These are phyloP conservation scores for Sicyos edulis DNA, from an alignment of 306 rosid genomes.

Conservation along the genomic window DNA sequence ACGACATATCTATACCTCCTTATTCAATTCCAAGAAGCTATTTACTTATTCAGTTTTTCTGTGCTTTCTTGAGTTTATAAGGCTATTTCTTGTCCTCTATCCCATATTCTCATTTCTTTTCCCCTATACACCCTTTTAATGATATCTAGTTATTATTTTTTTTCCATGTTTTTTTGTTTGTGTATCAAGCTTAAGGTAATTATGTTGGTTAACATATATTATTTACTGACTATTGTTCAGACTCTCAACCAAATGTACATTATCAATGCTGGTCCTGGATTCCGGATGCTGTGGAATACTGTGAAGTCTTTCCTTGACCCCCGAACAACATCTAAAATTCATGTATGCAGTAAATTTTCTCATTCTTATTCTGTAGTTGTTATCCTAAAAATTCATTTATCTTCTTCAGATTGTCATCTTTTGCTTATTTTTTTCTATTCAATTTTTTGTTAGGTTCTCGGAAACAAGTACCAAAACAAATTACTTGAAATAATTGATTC, in stretches of 20 bases:
- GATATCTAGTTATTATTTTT: too few relatives aligned
- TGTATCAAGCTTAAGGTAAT: too few relatives aligned
- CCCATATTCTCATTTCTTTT: neutral
- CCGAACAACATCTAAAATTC: conserved; percentile 89
- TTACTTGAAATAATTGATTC: conserved; percentile 84
- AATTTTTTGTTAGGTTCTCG: conserved; percentile 60
- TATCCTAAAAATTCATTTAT: conserved; percentile 6
- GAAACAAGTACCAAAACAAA: conserved; percentile 89
- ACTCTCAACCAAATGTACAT: conserved; percentile 93
- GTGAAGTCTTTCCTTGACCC: conserved; percentile 32
- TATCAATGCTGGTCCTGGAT: conserved; percentile 96
- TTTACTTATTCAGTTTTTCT: neutral
- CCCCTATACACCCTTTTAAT: too few relatives aligned
- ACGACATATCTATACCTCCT: neutral
- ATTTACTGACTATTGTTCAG: conserved; percentile 32
- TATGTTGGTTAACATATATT: neutral
- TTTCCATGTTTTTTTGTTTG: too few relatives aligned
- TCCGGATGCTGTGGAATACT: conserved; percentile 83
- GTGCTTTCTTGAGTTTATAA: neutral
- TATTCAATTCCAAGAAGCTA: neutral
- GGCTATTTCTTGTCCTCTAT: too few relatives aligned
- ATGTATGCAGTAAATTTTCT: conserved; percentile 50
- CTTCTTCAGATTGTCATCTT: neutral
- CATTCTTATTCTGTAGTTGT: neutral
- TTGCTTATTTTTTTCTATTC: too few relatives aligned